Conservation (phyloP, 1,284 basidiomycete genomes). For the Marasmius fiardii region DNA sequence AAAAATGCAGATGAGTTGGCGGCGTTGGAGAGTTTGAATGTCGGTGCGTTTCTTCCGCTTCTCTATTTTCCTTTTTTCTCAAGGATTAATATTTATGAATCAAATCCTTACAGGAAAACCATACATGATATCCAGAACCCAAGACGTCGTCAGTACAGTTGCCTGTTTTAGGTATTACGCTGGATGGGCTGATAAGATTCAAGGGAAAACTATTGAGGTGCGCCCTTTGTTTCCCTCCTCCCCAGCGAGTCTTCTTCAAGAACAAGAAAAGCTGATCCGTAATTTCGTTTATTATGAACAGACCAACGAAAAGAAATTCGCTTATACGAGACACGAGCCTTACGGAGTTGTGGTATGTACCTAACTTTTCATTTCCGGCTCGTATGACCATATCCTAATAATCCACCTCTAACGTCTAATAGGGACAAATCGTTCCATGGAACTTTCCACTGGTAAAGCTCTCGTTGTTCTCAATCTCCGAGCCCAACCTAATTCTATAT, state of each 20-base stretch:
- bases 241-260: not conserved
- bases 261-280: not conserved
- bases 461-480: not conserved
- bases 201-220: conserved; percentile 58
- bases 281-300: conserved; percentile 17
- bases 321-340: conserved; percentile 85
- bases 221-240: conserved; percentile 8
- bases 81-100: not conserved
- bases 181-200: conserved; percentile 62
- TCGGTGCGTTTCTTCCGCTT: conserved; percentile 27
- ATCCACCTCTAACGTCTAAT: not conserved
- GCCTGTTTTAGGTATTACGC: conserved; percentile 42
- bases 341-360: conserved; percentile 69
- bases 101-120: conserved; percentile 37
- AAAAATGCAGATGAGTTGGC: conserved; percentile 65
- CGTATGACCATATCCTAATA: not conserved
- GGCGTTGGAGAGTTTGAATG: conserved; percentile 71
- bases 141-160: conserved; percentile 50
- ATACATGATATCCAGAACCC: conserved; percentile 45
- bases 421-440: conserved; percentile 73
- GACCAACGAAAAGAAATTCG: conserved; percentile 61
- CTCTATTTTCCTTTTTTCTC: not conserved
- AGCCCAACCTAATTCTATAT: not conserved
- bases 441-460: conserved; percentile 34
- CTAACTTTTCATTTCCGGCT: not conserved